Evolutionary conservation across 768 basidiomycete species (phyloP).

Genomic region (Neoboletus brunneissimus): DNA sequence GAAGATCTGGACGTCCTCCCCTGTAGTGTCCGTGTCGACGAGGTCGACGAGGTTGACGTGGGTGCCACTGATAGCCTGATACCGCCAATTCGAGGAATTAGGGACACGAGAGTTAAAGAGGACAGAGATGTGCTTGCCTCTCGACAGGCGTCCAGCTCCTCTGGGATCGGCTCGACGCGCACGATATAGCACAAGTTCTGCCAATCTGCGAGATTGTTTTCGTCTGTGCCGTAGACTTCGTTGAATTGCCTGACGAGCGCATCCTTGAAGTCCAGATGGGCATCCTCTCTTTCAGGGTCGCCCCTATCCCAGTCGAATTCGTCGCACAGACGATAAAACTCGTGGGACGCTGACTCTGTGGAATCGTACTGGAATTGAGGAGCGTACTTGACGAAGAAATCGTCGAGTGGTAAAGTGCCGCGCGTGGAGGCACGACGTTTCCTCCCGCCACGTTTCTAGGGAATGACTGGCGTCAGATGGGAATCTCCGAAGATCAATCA

Average conservation of each 20-base stretch:
- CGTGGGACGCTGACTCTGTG: slow-evolving; percentile 8
- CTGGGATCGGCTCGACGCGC: slow-evolving; percentile 7
- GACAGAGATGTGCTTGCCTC: slow-evolving; percentile 1
- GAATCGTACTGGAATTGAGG: slow-evolving; percentile 5
- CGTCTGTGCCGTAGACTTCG: slow-evolving; percentile 11
- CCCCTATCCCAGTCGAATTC: slow-evolving; percentile 1
- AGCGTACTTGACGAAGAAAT: neutral
- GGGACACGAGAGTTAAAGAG: too few species aligned
- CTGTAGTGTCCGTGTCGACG: slow-evolving; percentile 11
- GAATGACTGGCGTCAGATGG: neutral
- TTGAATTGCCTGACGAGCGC: slow-evolving; percentile 16
- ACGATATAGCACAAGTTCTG: slow-evolving; percentile 8
- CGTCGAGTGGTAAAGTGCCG: neutral
- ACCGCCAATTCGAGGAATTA: neutral
- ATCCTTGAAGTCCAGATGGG: slow-evolving; percentile 9
- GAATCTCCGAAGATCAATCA: too few species aligned
- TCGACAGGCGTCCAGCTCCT: slow-evolving; percentile 1
- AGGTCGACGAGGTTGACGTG: slow-evolving; percentile 22
- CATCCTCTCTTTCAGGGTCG: neutral
- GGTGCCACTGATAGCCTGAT: neutral
- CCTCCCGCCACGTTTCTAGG: neutral
- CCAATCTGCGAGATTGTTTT: slow-evolving; percentile 1
- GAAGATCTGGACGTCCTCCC: neutral
- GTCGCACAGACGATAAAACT: slow-evolving; percentile 20
- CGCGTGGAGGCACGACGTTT: neutral